phyloP scores from a whole-genome alignment of 441 rosid genomes.

The Mallotus repandus region DNA sequence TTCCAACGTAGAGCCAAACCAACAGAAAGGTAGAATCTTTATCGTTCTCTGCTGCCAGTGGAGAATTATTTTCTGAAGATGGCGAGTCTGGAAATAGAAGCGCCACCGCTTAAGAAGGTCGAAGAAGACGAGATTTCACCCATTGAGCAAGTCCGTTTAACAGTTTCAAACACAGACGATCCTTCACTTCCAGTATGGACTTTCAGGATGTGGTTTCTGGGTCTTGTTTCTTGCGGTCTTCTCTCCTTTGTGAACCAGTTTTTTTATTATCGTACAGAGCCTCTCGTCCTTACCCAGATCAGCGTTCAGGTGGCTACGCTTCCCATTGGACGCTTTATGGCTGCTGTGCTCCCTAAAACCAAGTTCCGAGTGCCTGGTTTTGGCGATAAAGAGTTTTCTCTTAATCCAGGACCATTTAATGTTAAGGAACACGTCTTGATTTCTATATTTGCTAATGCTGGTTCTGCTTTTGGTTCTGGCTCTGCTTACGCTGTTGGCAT shows the following conservation, averaged over 20 bases:
- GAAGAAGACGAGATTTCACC: constrained; percentile 41
- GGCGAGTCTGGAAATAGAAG: constrained; percentile 24
- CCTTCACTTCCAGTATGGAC: constrained; percentile 52
- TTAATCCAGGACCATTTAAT: constrained; percentile 81
- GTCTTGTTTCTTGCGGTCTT: constrained; percentile 44
- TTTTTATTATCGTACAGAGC: constrained; percentile 82
- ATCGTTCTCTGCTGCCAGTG: too few species aligned
- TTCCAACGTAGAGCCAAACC: too few species aligned
- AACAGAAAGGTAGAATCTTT: too few species aligned
- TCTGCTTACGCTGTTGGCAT: constrained; percentile 79
- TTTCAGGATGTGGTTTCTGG: constrained; percentile 61
- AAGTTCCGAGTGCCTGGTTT: constrained; percentile 52
- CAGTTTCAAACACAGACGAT: constrained; percentile 50
- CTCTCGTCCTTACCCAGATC: constrained; percentile 77
- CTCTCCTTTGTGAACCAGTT: constrained; percentile 57
- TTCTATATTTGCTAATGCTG: constrained; percentile 78
- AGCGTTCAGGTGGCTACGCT: constrained; percentile 76
- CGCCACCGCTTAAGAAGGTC: constrained; percentile 4
- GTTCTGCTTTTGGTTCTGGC: constrained; percentile 75
- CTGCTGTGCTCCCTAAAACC: constrained; percentile 47
- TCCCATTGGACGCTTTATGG: constrained; percentile 71
- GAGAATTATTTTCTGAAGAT: constrained; percentile 5
- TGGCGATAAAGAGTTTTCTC: constrained; percentile 45
- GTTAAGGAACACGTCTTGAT: constrained; percentile 84
- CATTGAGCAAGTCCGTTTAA: constrained; percentile 46